Evolutionary conservation across 768 basidiomycete genomes (phyloP).

Genomic region (Rubroboletus satanas): DNA sequence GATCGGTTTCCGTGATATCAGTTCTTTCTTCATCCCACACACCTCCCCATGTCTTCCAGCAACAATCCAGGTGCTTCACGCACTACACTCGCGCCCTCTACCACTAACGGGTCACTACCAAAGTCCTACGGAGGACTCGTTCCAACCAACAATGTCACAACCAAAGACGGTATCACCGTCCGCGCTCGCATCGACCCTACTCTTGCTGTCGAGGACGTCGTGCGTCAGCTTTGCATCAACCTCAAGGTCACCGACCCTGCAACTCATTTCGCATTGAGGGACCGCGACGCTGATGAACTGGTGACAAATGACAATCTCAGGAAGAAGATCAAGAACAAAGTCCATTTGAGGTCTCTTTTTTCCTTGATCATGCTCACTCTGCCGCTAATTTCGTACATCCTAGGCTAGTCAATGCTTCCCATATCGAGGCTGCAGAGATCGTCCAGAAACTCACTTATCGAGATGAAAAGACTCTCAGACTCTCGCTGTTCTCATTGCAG

Average conservation of each 20-base stretch:
- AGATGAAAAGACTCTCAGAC: slow-evolving; percentile 57
- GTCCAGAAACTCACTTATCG: slow-evolving; percentile 60
- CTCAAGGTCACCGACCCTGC: slow-evolving; percentile 75
- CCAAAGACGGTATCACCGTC: slow-evolving; percentile 68
- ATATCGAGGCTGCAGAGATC: slow-evolving; percentile 74
- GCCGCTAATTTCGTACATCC: neutral
- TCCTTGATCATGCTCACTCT: neutral
- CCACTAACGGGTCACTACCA: slow-evolving; percentile 32
- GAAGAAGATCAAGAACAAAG: slow-evolving; percentile 75
- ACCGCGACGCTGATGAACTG: slow-evolving; percentile 71
- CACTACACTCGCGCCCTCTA: slow-evolving; percentile 25
- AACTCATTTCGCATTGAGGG: slow-evolving; percentile 70
- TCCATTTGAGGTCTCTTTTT: slow-evolving; percentile 61
- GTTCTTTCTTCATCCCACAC: neutral
- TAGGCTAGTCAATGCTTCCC: slow-evolving; percentile 78
- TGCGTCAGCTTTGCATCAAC: slow-evolving; percentile 77
- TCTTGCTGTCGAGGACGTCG: slow-evolving; percentile 78
- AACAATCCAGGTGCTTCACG: slow-evolving; percentile 32
- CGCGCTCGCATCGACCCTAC: slow-evolving; percentile 84
- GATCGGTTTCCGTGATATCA: neutral
- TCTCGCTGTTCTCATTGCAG: slow-evolving; percentile 75
- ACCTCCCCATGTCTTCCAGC: slow-evolving; percentile 23
- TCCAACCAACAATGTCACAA: slow-evolving; percentile 83
- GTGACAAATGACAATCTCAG: slow-evolving; percentile 86
- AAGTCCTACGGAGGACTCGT: slow-evolving; percentile 50